A percentile compares a stretch with the other conserved stretches of the same genome.
Conservation (phyloP, 192 early-diverging fungal genomes). For the Gryganskiella cystojenkinii region DNA sequence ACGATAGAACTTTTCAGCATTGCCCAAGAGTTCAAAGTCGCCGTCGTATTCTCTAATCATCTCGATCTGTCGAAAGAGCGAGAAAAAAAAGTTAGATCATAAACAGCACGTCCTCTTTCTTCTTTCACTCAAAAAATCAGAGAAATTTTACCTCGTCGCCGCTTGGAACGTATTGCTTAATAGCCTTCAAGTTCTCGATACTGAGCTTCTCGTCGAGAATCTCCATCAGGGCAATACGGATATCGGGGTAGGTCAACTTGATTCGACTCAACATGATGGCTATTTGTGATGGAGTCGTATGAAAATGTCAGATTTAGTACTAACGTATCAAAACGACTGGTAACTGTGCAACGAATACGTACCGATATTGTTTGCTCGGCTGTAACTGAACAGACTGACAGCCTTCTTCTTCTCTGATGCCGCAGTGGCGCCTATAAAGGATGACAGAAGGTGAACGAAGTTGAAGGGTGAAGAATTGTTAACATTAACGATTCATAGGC, state of each 20-base stretch:
- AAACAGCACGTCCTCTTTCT: too few species aligned
- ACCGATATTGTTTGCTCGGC: constrained; percentile 69
- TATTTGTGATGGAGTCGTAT: constrained; percentile 4
- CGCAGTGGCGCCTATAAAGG: constrained; percentile 5
- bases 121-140: too few species aligned
- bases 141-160: constrained; percentile 63
- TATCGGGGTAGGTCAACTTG: constrained; percentile 63
- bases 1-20: constrained; percentile 67
- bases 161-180: constrained; percentile 66
- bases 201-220: constrained; percentile 63
- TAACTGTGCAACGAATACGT: background rate
- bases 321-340: too few species aligned
- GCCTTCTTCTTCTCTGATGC: constrained; percentile 43
- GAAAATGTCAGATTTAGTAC: too few species aligned
- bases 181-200: constrained; percentile 61
- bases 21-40: constrained; percentile 58
- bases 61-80: constrained; percentile 46
- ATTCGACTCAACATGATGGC: constrained; percentile 68
- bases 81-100: background rate
- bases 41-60: constrained; percentile 60
- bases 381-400: constrained; percentile 62
- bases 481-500: background rate
- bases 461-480: background rate
- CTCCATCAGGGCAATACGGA: constrained; percentile 62
- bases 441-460: background rate